These are phyloP conservation scores for Neurospora hispaniola DNA, from an alignment of 495 filamentous ascomycete species.

Conservation along the genomic window DNA sequence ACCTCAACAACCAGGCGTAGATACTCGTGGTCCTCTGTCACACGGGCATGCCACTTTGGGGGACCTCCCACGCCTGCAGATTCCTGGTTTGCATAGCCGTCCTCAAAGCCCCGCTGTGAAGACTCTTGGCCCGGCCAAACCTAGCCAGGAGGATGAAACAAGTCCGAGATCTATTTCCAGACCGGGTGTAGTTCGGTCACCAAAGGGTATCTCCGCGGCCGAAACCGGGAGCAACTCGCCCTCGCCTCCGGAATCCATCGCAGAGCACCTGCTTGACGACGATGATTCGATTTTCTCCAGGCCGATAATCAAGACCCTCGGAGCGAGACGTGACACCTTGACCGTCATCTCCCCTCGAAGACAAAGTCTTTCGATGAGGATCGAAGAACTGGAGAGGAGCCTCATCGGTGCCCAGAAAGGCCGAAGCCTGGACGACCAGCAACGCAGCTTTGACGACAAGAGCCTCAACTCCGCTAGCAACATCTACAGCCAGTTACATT, in stretches of 20 bases:
- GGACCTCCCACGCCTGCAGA: slow-evolving; percentile 4
- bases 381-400: slow-evolving; percentile 31
- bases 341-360: slow-evolving; percentile 21
- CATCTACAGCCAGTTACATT: background rate
- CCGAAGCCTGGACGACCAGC: slow-evolving; percentile 17
- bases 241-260: slow-evolving; percentile 7
- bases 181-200: background rate
- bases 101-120: background rate
- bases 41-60: background rate
- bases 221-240: background rate
- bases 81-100: background rate
- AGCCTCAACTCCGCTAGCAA: slow-evolving; percentile 3
- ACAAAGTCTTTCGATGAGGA: slow-evolving; percentile 34
- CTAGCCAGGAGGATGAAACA: background rate
- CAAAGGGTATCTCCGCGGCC: background rate
- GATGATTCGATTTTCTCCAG: slow-evolving; percentile 12
- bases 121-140: background rate
- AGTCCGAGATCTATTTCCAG: background rate
- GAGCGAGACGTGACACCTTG: slow-evolving; percentile 33
- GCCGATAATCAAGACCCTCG: slow-evolving; percentile 31
- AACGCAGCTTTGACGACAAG: slow-evolving; percentile 8
- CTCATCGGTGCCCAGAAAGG: slow-evolving; percentile 15
- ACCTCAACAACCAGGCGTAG: background rate
- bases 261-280: slow-evolving; percentile 7
- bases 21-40: background rate